Evolutionary conservation across 768 basidiomycete species (phyloP).

Genomic region (Cyathus striatus): DNA sequence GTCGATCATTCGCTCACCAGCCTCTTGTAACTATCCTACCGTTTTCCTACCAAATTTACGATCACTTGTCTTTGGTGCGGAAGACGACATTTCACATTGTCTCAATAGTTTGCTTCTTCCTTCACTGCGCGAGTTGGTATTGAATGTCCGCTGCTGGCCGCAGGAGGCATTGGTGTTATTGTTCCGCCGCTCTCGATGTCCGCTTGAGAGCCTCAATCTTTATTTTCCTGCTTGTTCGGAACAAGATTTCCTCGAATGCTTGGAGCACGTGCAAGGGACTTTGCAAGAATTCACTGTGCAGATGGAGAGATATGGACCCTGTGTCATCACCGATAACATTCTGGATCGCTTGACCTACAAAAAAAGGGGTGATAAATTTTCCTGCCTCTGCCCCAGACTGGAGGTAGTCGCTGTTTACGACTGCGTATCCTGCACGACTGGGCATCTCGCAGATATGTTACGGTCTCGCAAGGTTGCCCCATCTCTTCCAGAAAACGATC

Average conservation of each 20-base stretch:
- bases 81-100: neutral
- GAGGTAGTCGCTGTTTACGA: constrained; percentile 14
- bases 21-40: neutral
- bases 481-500: neutral
- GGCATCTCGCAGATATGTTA: constrained; percentile 11
- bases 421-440: constrained; percentile 12
- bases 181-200: constrained; percentile 13
- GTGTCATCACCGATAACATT: constrained; percentile 9
- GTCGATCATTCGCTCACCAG: constrained; percentile 5
- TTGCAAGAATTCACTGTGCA: constrained; percentile 18
- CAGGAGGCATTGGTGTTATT: constrained; percentile 6
- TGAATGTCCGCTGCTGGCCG: constrained; percentile 11
- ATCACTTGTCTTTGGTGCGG: constrained; percentile 4
- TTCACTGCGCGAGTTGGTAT: constrained; percentile 8
- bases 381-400: constrained; percentile 13
- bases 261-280: constrained; percentile 11
- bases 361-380: constrained; percentile 1
- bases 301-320: neutral
- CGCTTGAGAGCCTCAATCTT: constrained; percentile 14
- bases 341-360: constrained; percentile 11
- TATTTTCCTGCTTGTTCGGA: constrained; percentile 12
- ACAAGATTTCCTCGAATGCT: constrained; percentile 11
- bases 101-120: constrained; percentile 9
- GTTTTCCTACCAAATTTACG: constrained; percentile 10
- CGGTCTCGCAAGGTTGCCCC: constrained; percentile 8